Evolutionary conservation across 352 stramenopile genomes (phyloP).

Genomic region (Globisporangium barbulae): DNA sequence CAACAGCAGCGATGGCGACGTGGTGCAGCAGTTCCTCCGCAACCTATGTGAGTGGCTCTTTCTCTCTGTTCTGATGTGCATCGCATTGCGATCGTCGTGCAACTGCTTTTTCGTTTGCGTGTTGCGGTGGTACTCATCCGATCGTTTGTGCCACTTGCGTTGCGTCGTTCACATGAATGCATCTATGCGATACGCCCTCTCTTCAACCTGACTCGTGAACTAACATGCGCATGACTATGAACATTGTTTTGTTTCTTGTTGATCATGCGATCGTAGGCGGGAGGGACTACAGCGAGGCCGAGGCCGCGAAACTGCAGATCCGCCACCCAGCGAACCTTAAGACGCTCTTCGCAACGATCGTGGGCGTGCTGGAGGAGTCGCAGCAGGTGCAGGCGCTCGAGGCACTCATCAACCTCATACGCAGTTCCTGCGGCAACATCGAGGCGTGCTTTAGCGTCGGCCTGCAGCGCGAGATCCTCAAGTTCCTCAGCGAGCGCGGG

Average conservation of each 20-base stretch:
- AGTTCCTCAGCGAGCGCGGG: slow-evolving; percentile 64
- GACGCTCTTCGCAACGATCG: slow-evolving; percentile 58
- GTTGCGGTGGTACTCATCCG: slow-evolving; percentile 7
- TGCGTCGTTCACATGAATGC: neutral
- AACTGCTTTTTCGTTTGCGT: slow-evolving; percentile 2
- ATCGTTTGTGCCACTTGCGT: neutral
- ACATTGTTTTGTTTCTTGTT: neutral
- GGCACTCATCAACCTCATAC: slow-evolving; percentile 73
- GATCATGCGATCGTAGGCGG: slow-evolving; percentile 28
- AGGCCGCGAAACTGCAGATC: slow-evolving; percentile 63
- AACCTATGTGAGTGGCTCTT: slow-evolving; percentile 15
- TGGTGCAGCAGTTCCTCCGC: slow-evolving; percentile 18
- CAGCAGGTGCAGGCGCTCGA: slow-evolving; percentile 69
- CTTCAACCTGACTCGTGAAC: neutral
- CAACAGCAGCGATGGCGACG: neutral
- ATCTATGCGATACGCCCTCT: slow-evolving; percentile 4
- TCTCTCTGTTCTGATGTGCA: neutral
- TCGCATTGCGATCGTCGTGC: neutral
- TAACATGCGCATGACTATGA: neutral
- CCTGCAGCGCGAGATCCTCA: slow-evolving; percentile 67
- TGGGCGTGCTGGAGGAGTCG: slow-evolving; percentile 61
- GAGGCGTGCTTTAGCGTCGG: slow-evolving; percentile 69
- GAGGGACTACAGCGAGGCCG: slow-evolving; percentile 55
- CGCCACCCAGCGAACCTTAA: slow-evolving; percentile 56
- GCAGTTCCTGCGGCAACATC: slow-evolving; percentile 71